Evolutionary conservation across 2,329 filamentous ascomycete species (phyloP).

Genomic region (Stagonosporopsis cucurbitacearum): DNA sequence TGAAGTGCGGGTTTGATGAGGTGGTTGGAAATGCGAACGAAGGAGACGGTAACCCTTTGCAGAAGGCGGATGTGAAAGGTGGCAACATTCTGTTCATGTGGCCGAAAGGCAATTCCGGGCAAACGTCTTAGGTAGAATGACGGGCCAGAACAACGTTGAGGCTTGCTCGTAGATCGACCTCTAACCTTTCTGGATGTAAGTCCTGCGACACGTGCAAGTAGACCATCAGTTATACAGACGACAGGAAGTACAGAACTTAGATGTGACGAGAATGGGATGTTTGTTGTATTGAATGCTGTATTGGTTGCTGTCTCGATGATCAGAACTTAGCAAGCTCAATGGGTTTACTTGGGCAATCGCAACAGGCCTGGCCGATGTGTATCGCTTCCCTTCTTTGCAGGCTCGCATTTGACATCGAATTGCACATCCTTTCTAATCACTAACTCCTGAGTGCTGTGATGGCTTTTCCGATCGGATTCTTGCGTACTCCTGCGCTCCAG

Average conservation of each 20-base stretch:
- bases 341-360: not conserved
- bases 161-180: too few species aligned
- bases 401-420: slow-evolving; percentile 26
- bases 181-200: too few species aligned
- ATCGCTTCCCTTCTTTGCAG: slow-evolving; percentile 5
- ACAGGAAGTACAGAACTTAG: too few species aligned
- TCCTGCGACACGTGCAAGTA: too few species aligned
- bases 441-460: slow-evolving; percentile 33
- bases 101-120: not conserved
- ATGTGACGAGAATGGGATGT: too few species aligned
- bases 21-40: slow-evolving; percentile 41
- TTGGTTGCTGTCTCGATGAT: not conserved
- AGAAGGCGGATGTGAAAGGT: slow-evolving; percentile 30
- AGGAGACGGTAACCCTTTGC: slow-evolving; percentile 43
- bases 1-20: slow-evolving; percentile 45
- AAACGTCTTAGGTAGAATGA: not conserved
- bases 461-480: slow-evolving; percentile 23
- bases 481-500: slow-evolving; percentile 12
- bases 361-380: not conserved
- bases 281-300: too few species aligned
- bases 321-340: not conserved
- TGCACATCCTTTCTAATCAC: slow-evolving; percentile 32
- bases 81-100: slow-evolving; percentile 44
- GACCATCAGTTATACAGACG: too few species aligned
- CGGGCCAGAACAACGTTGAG: not conserved